phyloP scores from a whole-genome alignment of 177 flowering plant genomes.

The Vitis hybrid region DNA sequence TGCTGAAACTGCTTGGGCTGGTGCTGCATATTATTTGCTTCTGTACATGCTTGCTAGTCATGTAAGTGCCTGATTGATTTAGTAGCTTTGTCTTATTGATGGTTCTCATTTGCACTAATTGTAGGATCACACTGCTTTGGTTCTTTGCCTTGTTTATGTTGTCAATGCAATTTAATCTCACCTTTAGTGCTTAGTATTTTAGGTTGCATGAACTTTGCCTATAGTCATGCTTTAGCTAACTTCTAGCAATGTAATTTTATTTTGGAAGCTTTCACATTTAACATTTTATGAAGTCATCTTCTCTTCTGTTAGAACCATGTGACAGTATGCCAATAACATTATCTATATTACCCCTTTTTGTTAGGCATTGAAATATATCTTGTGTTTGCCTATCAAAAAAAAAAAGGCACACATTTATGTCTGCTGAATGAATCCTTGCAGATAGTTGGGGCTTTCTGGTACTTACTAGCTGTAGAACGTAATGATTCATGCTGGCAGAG shows the following conservation, averaged over 20 bases:
- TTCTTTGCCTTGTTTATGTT: neutral
- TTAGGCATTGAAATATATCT: too few species aligned
- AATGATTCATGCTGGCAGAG: slow-evolving; percentile 86
- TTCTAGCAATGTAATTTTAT: too few species aligned
- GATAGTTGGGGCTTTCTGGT: slow-evolving; percentile 99
- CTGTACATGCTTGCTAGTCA: slow-evolving; percentile 97
- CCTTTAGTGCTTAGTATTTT: neutral
- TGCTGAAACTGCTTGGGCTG: slow-evolving; percentile 99
- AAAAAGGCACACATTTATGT: neutral
- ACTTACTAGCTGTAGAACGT: slow-evolving; percentile 81
- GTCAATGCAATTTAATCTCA: too few species aligned
- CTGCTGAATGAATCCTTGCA: slow-evolving; percentile 31
- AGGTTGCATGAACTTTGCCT: slow-evolving; percentile 1
- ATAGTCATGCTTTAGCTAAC: too few species aligned
- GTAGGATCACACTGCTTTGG: neutral
- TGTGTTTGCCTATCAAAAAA: too few species aligned
- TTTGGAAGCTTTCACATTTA: too few species aligned
- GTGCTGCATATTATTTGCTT: slow-evolving; percentile 91
- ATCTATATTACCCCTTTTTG: too few species aligned
- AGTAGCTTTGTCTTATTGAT: slow-evolving; percentile 4
- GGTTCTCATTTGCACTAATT: neutral
- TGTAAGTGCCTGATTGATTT: slow-evolving; percentile 50
- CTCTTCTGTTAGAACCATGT: too few species aligned
- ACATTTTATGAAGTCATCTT: too few species aligned
- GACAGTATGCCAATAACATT: too few species aligned